phyloP scores from a whole-genome alignment of 129 eudicot genomes.

The Flaveria ramosissima region DNA sequence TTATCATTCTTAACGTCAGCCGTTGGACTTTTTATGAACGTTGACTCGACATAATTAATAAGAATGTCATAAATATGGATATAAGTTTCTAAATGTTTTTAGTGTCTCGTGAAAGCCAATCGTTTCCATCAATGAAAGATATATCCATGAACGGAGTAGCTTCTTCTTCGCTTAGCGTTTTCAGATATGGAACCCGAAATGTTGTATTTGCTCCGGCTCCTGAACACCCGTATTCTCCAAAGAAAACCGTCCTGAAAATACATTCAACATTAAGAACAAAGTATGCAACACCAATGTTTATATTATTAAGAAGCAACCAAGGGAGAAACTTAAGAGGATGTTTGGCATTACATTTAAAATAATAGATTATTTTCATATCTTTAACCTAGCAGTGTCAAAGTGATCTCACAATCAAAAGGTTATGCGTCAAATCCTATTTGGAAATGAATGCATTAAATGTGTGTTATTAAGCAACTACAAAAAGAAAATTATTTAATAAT shows the following conservation, averaged over 20 bases:
- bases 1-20: not conserved
- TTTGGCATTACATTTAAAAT: not conserved
- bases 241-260: conserved; percentile 64
- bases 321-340: not conserved
- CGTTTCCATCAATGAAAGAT: conserved; percentile 73
- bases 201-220: conserved; percentile 75
- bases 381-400: not conserved
- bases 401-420: not conserved
- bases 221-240: conserved; percentile 73
- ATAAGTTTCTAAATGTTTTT: conserved; percentile 17
- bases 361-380: not conserved
- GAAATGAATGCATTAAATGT: no score
- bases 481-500: no score
- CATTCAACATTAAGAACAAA: conserved; percentile 4
- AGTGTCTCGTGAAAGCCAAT: conserved; percentile 56
- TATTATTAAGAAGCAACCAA: not conserved
- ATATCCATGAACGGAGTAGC: conserved; percentile 55
- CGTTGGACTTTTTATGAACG: not conserved
- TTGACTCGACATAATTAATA: conserved; percentile 22
- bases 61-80: not conserved
- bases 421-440: not conserved
- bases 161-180: conserved; percentile 60
- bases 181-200: conserved; percentile 57
- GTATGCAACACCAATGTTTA: not conserved
- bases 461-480: no score